A percentile compares a stretch with the other conserved stretches of the same genome.
Evolutionary conservation across 257 asterid species (phyloP).

Genomic region (Cynanchum wilfordii): DNA sequence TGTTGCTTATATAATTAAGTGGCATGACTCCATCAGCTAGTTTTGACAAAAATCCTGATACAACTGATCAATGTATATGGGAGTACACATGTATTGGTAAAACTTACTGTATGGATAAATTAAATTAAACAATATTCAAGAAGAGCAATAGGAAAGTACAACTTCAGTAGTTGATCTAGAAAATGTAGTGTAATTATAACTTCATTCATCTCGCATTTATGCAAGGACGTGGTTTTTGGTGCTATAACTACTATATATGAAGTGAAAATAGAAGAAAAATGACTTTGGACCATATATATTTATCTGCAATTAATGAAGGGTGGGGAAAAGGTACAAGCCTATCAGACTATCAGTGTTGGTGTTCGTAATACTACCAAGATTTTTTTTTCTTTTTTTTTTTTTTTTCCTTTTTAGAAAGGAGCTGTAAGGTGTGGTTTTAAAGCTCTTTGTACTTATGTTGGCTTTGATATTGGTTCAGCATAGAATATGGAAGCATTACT

Average conservation of each 20-base stretch:
- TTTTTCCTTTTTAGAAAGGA: too few relatives aligned
- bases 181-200: background rate
- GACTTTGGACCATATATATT: background rate
- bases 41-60: too few relatives aligned
- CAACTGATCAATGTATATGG: too few relatives aligned
- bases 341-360: background rate
- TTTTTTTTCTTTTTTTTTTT: too few relatives aligned
- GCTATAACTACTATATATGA: background rate
- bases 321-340: background rate
- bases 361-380: background rate
- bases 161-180: background rate
- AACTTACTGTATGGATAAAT: too few relatives aligned
- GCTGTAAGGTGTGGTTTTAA: background rate
- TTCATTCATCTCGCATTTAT: background rate
- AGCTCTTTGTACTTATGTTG: background rate
- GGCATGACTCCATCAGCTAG: too few relatives aligned
- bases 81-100: too few relatives aligned
- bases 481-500: background rate
- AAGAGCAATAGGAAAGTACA: background rate
- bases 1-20: too few relatives aligned
- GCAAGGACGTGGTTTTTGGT: background rate
- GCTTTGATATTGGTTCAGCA: background rate
- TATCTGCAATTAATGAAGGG: background rate
- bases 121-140: background rate
- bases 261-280: background rate